Evolutionary conservation across 1,284 basidiomycete species (phyloP), one percentile per base, ranked within the genome.

Genomic region (Mycosarcoma maydis): DNA sequence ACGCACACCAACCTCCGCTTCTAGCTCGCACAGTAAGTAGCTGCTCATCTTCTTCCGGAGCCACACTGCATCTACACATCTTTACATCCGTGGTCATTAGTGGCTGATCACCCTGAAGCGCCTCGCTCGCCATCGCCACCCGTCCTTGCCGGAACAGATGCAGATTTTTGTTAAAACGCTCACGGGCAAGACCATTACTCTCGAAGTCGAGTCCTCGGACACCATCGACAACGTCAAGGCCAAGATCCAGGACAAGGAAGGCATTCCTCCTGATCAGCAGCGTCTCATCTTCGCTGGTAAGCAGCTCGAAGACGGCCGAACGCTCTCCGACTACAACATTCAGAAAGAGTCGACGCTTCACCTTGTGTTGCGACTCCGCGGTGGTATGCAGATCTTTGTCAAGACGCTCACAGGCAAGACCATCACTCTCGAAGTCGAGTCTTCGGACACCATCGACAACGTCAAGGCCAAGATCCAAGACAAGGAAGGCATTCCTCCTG

Each of bases 291-390:
- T 78, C 37, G 76, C 75, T 26, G 77, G 78, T 37, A 80, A 78
- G 73, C 76, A 77, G 67, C 72, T 80, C 42, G 78, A 77, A 49
- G 77, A 78, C 40, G 77, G 78, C 29, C 76, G 77, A 14, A 77
- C 73, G 7, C 70, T 78, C 5, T 70, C 73, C 19, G 77, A 80
- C 56, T 80, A 80, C 86, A 92, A 90, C 87, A 96, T 97, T 81
- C 94, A 98, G 87, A 98, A 98, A 87, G 94, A 98, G 86, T 95
- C 92, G 38, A 98, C 94, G 56, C 91, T 98, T 69, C 94, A 98
- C 85, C 85, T 98, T 72, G 95, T 98, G 72, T 89, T 98, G 68
- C 89, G 92, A 83, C 87, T 90, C 41, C 86, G 88, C 87, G 77
- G 91, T 83, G 91, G 91, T 72, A 79, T 81, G 79, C 79, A 81